Conservation (phyloP, 768 basidiomycete species). For the Serpula lacrymans region DNA sequence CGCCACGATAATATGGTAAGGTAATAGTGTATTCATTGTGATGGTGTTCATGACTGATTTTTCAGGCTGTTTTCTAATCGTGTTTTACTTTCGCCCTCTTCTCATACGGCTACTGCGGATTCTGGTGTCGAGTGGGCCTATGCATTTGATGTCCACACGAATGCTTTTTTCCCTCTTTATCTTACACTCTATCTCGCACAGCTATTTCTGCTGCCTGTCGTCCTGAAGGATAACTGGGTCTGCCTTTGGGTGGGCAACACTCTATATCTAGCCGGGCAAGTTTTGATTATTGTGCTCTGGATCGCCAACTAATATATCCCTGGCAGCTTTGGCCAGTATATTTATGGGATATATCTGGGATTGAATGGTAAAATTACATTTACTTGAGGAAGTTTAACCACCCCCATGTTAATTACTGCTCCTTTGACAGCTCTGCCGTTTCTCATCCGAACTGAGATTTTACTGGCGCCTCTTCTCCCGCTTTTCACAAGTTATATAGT, state of each 20-base stretch:
- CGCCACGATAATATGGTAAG: constrained; percentile 76
- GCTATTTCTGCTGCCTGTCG: constrained; percentile 78
- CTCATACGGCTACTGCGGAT: constrained; percentile 68
- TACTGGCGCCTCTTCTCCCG: constrained; percentile 88
- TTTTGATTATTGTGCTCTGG: constrained; percentile 10
- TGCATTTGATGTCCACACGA: constrained; percentile 95
- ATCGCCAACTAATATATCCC: constrained; percentile 6
- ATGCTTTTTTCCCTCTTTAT: constrained; percentile 94
- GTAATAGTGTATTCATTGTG: neutral
- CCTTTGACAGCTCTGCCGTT: constrained; percentile 77
- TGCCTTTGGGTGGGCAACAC: constrained; percentile 93
- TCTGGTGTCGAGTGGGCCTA: constrained; percentile 88
- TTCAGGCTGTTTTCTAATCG: constrained; percentile 68
- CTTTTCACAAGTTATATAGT: constrained; percentile 83
- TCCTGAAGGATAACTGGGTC: constrained; percentile 88
- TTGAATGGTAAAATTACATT: constrained; percentile 57
- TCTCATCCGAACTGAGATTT: constrained; percentile 82
- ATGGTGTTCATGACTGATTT: constrained; percentile 11
- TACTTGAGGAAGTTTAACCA: constrained; percentile 1
- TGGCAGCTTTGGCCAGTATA: constrained; percentile 81
- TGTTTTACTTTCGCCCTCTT: constrained; percentile 65
- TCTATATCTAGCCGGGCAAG: constrained; percentile 67
- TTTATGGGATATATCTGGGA: constrained; percentile 88
- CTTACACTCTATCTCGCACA: constrained; percentile 88
- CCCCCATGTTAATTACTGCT: constrained; percentile 11